A percentile compares a stretch with the other conserved stretches of the same genome.
phyloP scores from a whole-genome alignment of 306 rosid genomes.

The Neltuma alba region DNA sequence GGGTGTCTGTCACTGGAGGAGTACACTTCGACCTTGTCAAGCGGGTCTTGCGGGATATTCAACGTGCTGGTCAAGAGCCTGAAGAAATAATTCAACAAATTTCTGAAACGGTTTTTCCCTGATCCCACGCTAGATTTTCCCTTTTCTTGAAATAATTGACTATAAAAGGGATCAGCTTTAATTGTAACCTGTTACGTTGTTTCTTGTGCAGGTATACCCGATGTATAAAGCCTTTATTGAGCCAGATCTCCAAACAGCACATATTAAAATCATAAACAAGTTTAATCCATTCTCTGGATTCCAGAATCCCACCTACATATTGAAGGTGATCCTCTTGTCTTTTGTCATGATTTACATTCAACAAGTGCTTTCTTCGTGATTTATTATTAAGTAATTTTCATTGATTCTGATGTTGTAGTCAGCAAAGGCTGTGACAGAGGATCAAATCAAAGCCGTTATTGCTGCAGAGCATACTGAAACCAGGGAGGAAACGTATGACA shows the following conservation, averaged over 20 bases:
- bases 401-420: slow-evolving; percentile 62
- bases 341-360: slow-evolving; percentile 23
- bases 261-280: slow-evolving; percentile 87
- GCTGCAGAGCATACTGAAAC: slow-evolving; percentile 70
- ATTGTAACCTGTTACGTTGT: slow-evolving; percentile 27
- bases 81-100: slow-evolving; percentile 98
- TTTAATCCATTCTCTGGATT: slow-evolving; percentile 96
- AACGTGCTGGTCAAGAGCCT: slow-evolving; percentile 98
- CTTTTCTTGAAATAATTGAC: slow-evolving; percentile 19
- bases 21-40: slow-evolving; percentile 98
- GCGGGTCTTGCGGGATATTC: slow-evolving; percentile 96
- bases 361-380: slow-evolving; percentile 18
- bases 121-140: slow-evolving; percentile 39
- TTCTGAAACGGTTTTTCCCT: slow-evolving; percentile 89
- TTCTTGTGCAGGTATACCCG: slow-evolving; percentile 78
- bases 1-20: slow-evolving; percentile 97
- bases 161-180: slow-evolving; percentile 30
- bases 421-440: slow-evolving; percentile 71
- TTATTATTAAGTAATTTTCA: background rate
- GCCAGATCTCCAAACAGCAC: slow-evolving; percentile 99
- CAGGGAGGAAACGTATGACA: slow-evolving; percentile 95
- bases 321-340: slow-evolving; percentile 58
- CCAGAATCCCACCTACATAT: slow-evolving; percentile 91
- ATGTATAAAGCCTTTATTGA: slow-evolving; percentile 99
- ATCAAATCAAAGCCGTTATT: slow-evolving; percentile 81